Evolutionary conservation across 2,329 filamentous ascomycete species (phyloP).

Genomic region (Cladophialophora bantiana): DNA sequence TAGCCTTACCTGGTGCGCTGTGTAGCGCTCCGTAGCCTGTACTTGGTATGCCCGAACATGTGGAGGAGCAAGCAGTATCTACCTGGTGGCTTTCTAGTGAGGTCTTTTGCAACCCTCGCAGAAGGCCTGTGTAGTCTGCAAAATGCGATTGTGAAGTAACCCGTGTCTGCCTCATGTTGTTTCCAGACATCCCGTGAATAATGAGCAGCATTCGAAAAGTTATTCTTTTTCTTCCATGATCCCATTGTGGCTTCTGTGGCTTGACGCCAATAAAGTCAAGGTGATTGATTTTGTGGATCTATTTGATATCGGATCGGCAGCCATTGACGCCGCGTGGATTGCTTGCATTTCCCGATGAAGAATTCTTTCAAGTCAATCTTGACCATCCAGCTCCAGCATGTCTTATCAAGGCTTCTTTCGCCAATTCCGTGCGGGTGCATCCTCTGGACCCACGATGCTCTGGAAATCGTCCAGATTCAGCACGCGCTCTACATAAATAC

Average conservation of each 20-base stretch:
- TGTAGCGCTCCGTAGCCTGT: too few relatives aligned
- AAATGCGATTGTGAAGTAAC: neutral
- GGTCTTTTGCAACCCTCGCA: too few relatives aligned
- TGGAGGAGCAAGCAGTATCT: too few relatives aligned
- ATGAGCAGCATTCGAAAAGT: neutral
- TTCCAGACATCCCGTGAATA: neutral
- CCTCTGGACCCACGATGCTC: neutral
- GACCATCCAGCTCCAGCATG: neutral
- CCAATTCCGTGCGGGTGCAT: neutral
- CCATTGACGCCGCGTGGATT: constrained; percentile 25
- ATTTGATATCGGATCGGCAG: constrained; percentile 23
- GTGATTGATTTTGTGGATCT: constrained; percentile 24
- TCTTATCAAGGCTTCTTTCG: neutral
- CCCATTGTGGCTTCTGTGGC: constrained; percentile 15
- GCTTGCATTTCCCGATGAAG: neutral
- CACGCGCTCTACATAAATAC: neutral
- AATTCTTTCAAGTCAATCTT: neutral
- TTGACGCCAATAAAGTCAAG: constrained; percentile 8
- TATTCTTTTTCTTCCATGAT: constrained; percentile 12
- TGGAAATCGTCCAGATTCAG: neutral
- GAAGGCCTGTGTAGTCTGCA: too few relatives aligned
- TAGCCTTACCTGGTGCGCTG: too few relatives aligned
- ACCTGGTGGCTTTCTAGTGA: too few relatives aligned
- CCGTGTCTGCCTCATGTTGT: neutral
- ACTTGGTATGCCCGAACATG: too few relatives aligned